Base-by-base conservation (phyloP, 352 stramenopile genomes). In the Globisporangium yorkense region DNA sequence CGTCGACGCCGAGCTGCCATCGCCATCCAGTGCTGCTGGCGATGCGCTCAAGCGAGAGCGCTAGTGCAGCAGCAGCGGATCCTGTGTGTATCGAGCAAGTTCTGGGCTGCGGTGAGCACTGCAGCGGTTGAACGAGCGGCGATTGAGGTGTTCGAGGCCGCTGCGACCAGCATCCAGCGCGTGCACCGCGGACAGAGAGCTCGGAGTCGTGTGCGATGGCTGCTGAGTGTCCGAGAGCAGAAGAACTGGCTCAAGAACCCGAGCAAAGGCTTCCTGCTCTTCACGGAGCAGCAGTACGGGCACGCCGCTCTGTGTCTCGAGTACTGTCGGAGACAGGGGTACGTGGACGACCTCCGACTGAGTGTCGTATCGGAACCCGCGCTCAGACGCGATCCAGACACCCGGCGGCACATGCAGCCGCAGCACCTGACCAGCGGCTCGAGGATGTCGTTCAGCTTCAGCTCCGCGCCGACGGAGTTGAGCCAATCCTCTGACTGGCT, bases 371-470 rank as follows among this genome's bases (percentile, higher is more conserved):
- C 47, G 3, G 31, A 63, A 12, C 29, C 33, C 8, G 12, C 6
- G 43, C 24, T 51, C 35, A 24, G 9, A 13, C 16, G 2, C 27
- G n/a, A 18, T 10, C 6, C 24, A 1, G 13, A 13, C 29, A 45
- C n/a, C 31, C n/a, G 18, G 13, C 4, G 20, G 1, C 20, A 52
- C 13, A 15, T 13, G 18, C 35, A 48, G 18, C 40, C 41, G 1
- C 37, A 56, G 48, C 24, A 64, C 1, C 15, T 61, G 2, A 31
- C 54, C 9, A 74, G 55, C 20, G 66, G 72, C 20, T 80, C 74
- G 20, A 59, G 63, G 39, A 70, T 86, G 53, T 75, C 70, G 20
- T 84, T 81, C 56, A 85, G 74, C 51, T 85, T 85, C 48, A 85
- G 74, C 52, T 57, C 66, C 2, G 46, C 63, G 21, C 63, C 71